Conservation (phyloP, 1,284 basidiomycete genomes). For the Puccinia polysora region DNA sequence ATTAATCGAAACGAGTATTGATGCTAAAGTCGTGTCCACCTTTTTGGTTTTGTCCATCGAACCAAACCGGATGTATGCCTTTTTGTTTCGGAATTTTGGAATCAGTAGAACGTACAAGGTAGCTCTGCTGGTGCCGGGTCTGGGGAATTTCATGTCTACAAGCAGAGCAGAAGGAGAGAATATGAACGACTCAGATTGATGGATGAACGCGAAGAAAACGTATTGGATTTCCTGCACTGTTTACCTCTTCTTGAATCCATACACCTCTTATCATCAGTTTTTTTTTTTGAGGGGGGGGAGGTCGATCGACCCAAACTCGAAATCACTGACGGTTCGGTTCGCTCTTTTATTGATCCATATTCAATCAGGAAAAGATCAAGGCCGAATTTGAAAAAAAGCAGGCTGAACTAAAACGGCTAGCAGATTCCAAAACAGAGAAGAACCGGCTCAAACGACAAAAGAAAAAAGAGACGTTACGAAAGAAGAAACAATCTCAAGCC, state of each 20-base stretch:
- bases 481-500: slow-evolving; percentile 17
- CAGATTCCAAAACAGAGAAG: slow-evolving; percentile 82
- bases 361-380: slow-evolving; percentile 63
- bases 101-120: slow-evolving; percentile 48
- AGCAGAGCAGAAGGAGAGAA: slow-evolving; percentile 84
- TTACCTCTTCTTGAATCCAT: too few species aligned
- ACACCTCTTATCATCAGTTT: too few species aligned
- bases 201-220: slow-evolving; percentile 74
- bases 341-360: too few species aligned
- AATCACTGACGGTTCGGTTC: too few species aligned
- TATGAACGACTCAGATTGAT: slow-evolving; percentile 88
- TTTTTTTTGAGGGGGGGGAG: too few species aligned
- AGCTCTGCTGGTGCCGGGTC: slow-evolving; percentile 52
- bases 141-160: slow-evolving; percentile 76
- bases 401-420: slow-evolving; percentile 62
- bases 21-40: too few species aligned
- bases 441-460: slow-evolving; percentile 72
- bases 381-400: slow-evolving; percentile 66
- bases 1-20: neutral
- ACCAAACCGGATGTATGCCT: neutral
- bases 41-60: too few species aligned
- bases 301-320: neutral
- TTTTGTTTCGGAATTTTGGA: neutral
- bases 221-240: slow-evolving; percentile 53
- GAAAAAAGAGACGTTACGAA: slow-evolving; percentile 16